Base-by-base conservation (phyloP, 352 stramenopile species). In the Phytophthora europaea region DNA sequence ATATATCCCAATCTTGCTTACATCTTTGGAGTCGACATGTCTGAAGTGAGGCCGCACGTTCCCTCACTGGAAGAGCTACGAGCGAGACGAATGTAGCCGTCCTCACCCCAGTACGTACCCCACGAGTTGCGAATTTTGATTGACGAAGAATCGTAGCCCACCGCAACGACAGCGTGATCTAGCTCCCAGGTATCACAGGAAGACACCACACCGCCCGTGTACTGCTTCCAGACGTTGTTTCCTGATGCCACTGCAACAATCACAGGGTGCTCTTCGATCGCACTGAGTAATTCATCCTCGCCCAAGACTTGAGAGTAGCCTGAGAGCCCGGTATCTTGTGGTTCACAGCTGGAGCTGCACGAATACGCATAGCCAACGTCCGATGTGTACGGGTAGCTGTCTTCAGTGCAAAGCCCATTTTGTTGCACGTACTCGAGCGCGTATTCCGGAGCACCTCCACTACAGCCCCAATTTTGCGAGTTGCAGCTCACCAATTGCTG, bases 41-140 rank as follows among this genome's bases (percentile, higher is more conserved):
- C 79, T 20, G 62, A 72, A 38, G 75, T 65, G 75, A 89, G 79
- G 73, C 72, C 73, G 61, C 75, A 89, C 65, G 67, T 88, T 55
- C 84, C 90, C 28, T 75, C 79, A 50, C 66, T 81, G 31, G 52
- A 76, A 18, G 73, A 91, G 74, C 84, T 75, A 86, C 56, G 94
- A 26, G 92, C 79, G 15, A 99, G 87, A 59, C 88, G 87, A 56
- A 99, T 97, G 87, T 98, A 99, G 47, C 97, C 98, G 43, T 89
- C 73, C 61, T 96, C 89, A 47, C 96, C 95, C 94, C 95, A 98
- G 48, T 73, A 63, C 3, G 59, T 69, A 16, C 98, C 98, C 98
- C 98, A 99, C 47, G 97, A 99, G 82, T 99, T 99, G 68, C 98
- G 98, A 31, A 99, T 91, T 79, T 99, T 99, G 88, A 95, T 98